Conservation (phyloP, 129 eudicot species). For the Lactuca sativa region DNA sequence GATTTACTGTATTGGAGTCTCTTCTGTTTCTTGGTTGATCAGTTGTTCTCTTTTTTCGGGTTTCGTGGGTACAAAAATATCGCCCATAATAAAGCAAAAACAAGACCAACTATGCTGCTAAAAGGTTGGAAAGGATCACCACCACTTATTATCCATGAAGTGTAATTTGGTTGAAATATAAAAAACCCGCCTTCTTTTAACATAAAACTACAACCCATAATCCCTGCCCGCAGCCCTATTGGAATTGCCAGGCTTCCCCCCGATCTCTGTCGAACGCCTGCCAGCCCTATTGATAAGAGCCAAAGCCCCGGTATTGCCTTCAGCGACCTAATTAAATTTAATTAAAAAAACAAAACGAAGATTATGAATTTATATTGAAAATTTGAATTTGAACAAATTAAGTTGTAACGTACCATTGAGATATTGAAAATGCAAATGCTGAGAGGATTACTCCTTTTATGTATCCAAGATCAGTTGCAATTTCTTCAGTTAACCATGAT, state of each 20-base stretch:
- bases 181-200: slow-evolving; percentile 66
- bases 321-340: slow-evolving; percentile 45
- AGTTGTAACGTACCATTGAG: slow-evolving; percentile 52
- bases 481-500: slow-evolving; percentile 87
- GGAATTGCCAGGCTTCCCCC: slow-evolving; percentile 77
- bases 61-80: slow-evolving; percentile 58
- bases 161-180: slow-evolving; percentile 48
- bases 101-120: slow-evolving; percentile 69
- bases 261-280: slow-evolving; percentile 65
- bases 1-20: background rate
- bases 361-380: background rate
- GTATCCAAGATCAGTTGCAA: slow-evolving; percentile 72
- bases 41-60: slow-evolving; percentile 15
- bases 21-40: slow-evolving; percentile 29
- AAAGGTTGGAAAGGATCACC: slow-evolving; percentile 76
- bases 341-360: slow-evolving; percentile 7
- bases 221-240: slow-evolving; percentile 82
- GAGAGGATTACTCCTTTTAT: slow-evolving; percentile 69
- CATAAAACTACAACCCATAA: slow-evolving; percentile 55
- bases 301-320: slow-evolving; percentile 82
- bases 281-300: slow-evolving; percentile 66
- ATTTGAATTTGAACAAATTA: background rate
- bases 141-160: slow-evolving; percentile 51
- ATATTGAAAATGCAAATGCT: slow-evolving; percentile 70
- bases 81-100: slow-evolving; percentile 56